Base-by-base conservation (phyloP, 1,284 basidiomycete species). In the Heimioporus punctisporus region DNA sequence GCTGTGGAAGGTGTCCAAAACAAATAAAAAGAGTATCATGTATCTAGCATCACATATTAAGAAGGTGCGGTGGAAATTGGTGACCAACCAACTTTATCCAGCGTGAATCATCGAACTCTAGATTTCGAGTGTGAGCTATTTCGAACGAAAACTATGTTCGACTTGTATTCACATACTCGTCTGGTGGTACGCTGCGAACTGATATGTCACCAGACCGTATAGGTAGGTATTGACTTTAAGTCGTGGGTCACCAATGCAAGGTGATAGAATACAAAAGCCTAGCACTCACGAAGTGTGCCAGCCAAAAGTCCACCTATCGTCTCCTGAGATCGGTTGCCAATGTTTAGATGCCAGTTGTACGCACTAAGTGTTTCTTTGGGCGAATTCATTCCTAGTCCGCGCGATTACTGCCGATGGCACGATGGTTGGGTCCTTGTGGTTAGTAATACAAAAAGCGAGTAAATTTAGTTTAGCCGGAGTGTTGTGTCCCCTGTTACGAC, bases 161-260 rank as follows among this genome's bases (percentile, higher is more conserved):
- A 19, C 31, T 1, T 21, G n/a, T 6, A 5, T 14, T 21, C 39
- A 69, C 80, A 52, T 54, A 80, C 79, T 72, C 1, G 71, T 66
- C 48, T 66, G 73, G 46, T 74, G 66, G 55, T 82, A 82, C 1
- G 66, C 62, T 7, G 73, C 71, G 53, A 81, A 82, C 55, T 82
- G 80, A 60, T 76, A 80, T 1, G 72, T 73, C 53, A 80, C 80
- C 17, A 82, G 69, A 2, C 80, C 80, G 60, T 79, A 82, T 5
- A 82, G 64, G 56, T 73, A 82, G 6, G 80, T 82, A 56, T 81
- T 82, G 60, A 82, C 79, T 80, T 19, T 46, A 10, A 24, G 10
- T 52, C 23, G 41, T 8, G 3, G 27, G 8, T 52, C 25, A 45
- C 8, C 3, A 6, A 12, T n/a, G n/a, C n/a, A n/a, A n/a, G n/a